Conservation (phyloP, 2,329 filamentous ascomycete genomes). For the Exophiala sideris region DNA sequence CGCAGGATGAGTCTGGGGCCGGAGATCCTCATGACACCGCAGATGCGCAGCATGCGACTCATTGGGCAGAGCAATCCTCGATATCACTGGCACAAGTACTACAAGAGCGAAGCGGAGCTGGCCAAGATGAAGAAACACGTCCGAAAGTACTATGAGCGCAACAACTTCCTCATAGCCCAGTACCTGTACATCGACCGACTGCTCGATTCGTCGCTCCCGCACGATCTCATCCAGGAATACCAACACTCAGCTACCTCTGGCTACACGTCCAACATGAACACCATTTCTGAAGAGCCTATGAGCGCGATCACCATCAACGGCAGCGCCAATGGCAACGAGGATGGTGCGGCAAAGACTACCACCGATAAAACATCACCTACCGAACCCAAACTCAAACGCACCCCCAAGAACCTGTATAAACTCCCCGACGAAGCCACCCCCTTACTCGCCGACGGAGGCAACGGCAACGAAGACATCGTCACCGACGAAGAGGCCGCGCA, state of each 20-base stretch:
- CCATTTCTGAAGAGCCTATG: constrained; percentile 68
- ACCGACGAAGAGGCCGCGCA: constrained; percentile 26
- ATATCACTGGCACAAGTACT: constrained; percentile 83
- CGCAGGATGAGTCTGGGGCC: constrained; percentile 24
- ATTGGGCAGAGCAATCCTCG: constrained; percentile 85
- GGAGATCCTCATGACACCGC: constrained; percentile 30
- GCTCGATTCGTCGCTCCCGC: constrained; percentile 86
- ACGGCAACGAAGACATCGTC: too few species aligned
- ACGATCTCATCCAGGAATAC: constrained; percentile 88
- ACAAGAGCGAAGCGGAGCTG: constrained; percentile 74
- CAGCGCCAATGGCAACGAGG: constrained; percentile 19
- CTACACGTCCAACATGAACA: constrained; percentile 59
- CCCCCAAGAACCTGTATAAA: constrained; percentile 82
- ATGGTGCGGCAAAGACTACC: constrained; percentile 6
- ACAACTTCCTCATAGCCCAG: constrained; percentile 82
- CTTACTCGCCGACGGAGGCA: constrained; percentile 47
- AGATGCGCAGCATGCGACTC: constrained; percentile 64
- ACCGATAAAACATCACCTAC: constrained; percentile 21
- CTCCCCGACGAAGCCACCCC: constrained; percentile 65
- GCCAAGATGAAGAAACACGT: constrained; percentile 68
- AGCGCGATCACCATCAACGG: constrained; percentile 19
- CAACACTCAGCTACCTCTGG: constrained; percentile 57
- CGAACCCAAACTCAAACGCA: constrained; percentile 62
- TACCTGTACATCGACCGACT: constrained; percentile 91
- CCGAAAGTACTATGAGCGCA: constrained; percentile 82